phyloP scores from a whole-genome alignment of 495 filamentous ascomycete genomes.

The Podospora anserina region DNA sequence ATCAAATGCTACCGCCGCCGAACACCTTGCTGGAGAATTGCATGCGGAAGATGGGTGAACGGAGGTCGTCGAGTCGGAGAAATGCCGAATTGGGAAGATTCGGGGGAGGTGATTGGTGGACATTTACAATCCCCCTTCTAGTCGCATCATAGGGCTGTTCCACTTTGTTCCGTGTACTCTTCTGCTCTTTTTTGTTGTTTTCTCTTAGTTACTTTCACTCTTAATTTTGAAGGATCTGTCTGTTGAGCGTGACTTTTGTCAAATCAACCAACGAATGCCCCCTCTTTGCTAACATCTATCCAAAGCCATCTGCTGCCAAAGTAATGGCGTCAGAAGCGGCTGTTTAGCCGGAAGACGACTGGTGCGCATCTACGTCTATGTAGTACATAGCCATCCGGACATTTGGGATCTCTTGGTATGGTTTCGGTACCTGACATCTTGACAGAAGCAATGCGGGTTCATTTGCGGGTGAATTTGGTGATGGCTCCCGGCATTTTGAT shows the following conservation, averaged over 20 bases:
- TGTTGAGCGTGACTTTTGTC: too few species aligned
- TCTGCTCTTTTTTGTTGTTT: neutral
- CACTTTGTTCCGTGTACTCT: neutral
- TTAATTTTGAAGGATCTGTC: too few species aligned
- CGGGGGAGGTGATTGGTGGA: neutral
- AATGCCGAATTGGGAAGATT: neutral
- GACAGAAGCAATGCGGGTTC: neutral
- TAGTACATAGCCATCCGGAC: neutral
- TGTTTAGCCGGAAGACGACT: neutral
- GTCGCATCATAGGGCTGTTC: neutral
- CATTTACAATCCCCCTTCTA: neutral
- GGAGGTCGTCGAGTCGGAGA: neutral
- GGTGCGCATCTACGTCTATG: neutral
- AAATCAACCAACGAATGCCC: neutral
- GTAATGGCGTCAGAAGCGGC: neutral
- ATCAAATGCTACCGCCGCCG: neutral
- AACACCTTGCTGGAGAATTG: neutral
- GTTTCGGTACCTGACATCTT: neutral
- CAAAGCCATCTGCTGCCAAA: neutral
- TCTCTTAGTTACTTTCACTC: neutral
- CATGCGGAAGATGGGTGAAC: neutral
- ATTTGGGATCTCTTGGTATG: neutral
- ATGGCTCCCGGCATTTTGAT: neutral
- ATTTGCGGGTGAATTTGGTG: neutral
- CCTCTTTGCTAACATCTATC: neutral